Evolutionary conservation across 192 early-diverging fungal genomes (phyloP).

Genomic region (Entophlyctis luteolus): DNA sequence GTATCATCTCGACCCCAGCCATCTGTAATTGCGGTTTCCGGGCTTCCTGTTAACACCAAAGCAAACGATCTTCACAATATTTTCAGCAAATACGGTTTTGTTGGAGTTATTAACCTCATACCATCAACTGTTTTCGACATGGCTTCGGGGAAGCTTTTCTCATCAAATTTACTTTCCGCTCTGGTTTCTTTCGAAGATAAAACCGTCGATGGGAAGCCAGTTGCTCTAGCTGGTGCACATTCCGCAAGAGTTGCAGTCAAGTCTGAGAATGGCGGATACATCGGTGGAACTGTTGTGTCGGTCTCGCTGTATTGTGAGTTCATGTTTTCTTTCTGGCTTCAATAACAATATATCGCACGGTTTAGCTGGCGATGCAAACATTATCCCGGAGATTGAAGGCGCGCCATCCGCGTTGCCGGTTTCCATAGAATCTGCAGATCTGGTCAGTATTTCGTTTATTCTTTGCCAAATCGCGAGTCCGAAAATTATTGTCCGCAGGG

Average conservation of each 20-base stretch:
- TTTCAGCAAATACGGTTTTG: constrained; percentile 7
- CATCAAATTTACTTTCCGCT: not conserved
- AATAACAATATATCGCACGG: not conserved
- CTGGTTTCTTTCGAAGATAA: not conserved
- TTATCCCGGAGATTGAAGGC: not conserved
- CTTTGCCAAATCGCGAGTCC: no score
- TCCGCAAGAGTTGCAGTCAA: not conserved
- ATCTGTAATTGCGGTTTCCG: not conserved
- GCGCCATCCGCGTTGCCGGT: not conserved
- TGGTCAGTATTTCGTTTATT: no score
- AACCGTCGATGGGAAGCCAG: not conserved
- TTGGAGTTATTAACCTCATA: not conserved
- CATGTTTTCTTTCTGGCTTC: not conserved
- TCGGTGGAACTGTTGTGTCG: not conserved
- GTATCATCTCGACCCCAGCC: not conserved
- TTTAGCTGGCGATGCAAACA: not conserved
- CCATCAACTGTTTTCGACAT: not conserved
- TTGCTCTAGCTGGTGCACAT: constrained; percentile 3
- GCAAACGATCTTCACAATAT: not conserved
- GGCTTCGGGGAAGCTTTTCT: not conserved
- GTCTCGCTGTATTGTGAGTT: not conserved
- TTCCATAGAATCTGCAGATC: no score
- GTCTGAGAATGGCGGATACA: not conserved
- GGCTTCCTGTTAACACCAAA: constrained; percentile 16
- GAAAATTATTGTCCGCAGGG: no score